Conservation (phyloP, 1,139 yeast species). For the Arxiozyma heterogenica region DNA sequence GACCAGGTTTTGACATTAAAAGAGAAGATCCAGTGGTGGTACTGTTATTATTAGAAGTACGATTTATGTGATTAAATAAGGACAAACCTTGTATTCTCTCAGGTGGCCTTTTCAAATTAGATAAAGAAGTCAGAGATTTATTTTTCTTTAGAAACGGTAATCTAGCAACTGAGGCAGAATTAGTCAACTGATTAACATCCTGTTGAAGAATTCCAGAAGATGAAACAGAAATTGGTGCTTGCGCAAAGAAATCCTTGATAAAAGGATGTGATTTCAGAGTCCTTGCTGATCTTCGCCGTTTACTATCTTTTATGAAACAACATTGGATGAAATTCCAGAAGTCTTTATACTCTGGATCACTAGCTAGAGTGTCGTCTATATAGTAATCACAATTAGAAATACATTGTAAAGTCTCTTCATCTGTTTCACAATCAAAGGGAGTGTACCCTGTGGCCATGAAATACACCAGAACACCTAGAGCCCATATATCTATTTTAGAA, state of each 20-base stretch:
- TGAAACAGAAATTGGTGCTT: background rate
- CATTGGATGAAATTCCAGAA: slow-evolving; percentile 52
- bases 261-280: slow-evolving; percentile 42
- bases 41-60: slow-evolving; percentile 1
- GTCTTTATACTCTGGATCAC: slow-evolving; percentile 31
- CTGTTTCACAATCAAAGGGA: slow-evolving; percentile 72
- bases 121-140: slow-evolving; percentile 20
- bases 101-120: slow-evolving; percentile 20
- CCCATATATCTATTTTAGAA: slow-evolving; percentile 64
- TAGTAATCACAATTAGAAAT: slow-evolving; percentile 47
- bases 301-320: slow-evolving; percentile 45
- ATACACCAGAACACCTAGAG: slow-evolving; percentile 64
- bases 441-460: slow-evolving; percentile 68
- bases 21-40: background rate
- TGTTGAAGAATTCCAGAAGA: too few relatives aligned
- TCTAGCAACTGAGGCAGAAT: background rate
- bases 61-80: background rate
- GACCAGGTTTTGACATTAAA: background rate
- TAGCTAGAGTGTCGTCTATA: slow-evolving; percentile 34
- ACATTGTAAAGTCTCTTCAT: slow-evolving; percentile 59
- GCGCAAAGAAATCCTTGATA: slow-evolving; percentile 19
- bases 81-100: slow-evolving; percentile 15
- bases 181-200: background rate
- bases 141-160: slow-evolving; percentile 9
- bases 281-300: slow-evolving; percentile 40